Base-by-base conservation (phyloP, 345 rosid species). In the Populus nigra region DNA sequence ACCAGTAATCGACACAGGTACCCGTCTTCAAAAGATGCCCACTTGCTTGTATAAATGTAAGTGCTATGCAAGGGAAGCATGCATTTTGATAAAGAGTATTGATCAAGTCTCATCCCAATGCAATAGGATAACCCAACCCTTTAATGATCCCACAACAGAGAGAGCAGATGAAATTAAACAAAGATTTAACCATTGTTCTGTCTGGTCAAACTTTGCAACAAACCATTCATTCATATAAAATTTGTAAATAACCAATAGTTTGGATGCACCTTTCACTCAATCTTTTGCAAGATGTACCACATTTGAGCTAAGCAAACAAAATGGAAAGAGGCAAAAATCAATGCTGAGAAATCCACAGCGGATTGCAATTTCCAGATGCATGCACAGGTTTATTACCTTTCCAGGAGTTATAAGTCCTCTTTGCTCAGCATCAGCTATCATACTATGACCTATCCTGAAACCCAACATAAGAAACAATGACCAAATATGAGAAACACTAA, bases 381-480 rank as follows among this genome's bases (percentile, higher is more conserved):
- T 20, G 50, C 70, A 61, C 7, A 20, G 25, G 72, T 65, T 39
- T 59, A 73, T 71, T 78, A 82, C 84, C 84, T 78, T 82, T 78
- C 81, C 84, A 70, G 84, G 84, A 16, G 73, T 74, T 74, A 82
- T 82, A 70, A 67, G 76, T 43, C 84, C 84, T 53, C 47, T 69
- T 74, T 78, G 35, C 72, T 82, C 84, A 33, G 84, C 84, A 78
- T 82, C 84, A 69, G 27, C 4, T 29, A 82, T 82, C 84, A 82
- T 82, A 57, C 84, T 74, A 65, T 74, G 31, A 50, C 84, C 84
- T 69, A 82, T 82, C 81, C 84, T 82, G 84, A 57, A 82, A 77
- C 33, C 68, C 50, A 47, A 45, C 16, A 12, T 45, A 45, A 12
- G 50, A 47, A 47, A 47, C 50, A 47, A 47, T 47, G 50, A 47